Base-by-base conservation (phyloP, 108 stramenopile genomes). In the Stephanodiscus minutulus region DNA sequence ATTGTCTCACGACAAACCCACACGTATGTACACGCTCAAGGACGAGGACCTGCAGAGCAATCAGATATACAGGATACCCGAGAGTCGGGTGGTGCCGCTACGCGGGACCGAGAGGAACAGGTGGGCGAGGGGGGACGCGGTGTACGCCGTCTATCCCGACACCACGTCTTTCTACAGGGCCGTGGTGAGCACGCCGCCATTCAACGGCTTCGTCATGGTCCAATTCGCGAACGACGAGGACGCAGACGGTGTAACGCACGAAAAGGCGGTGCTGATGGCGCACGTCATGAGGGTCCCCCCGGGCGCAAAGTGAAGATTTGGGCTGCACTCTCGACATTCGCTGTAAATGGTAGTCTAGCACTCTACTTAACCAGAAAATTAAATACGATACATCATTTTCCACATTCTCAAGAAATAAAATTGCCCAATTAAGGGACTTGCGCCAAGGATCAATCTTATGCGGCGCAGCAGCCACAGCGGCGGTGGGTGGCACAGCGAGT, bases 71-170 rank as follows among this genome's bases (percentile, higher is more conserved):
- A 69, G 76, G 31, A 77, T 94, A 6, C 88, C 93, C 10, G 86
- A 87, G 56, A 64, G 70, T 7, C 86, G 87, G 62, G 90, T 91
- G 3, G 77, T 88, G 9, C 60, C 85, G 25, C 73, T 91, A 21
- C 74, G 82, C 15, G 66, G 73, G 9, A 65, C 61, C 15, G 60
- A 61, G 46, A 8, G 43, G 47, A 72, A 33, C 37, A 64, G 48
- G 25, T 79, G 64, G 70, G 35, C 39, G 18, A 36, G 73, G 22
- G 90, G 90, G 5, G 93, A 94, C 47, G 63, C 52, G 1, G 77
- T 94, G 10, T 91, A 79, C 83, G 93, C 90, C 22, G 87, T 94
- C 3, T 94, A 94, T 74, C 93, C 93, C 0, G 93, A 94, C 65
- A 94, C 93, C 1, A 94, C 93, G 12, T 79, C 88, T 7, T 94